These are phyloP conservation scores for Mollisiaceae sp. DNA, from an alignment of 2,329 filamentous ascomycete species.

Conservation along the genomic window DNA sequence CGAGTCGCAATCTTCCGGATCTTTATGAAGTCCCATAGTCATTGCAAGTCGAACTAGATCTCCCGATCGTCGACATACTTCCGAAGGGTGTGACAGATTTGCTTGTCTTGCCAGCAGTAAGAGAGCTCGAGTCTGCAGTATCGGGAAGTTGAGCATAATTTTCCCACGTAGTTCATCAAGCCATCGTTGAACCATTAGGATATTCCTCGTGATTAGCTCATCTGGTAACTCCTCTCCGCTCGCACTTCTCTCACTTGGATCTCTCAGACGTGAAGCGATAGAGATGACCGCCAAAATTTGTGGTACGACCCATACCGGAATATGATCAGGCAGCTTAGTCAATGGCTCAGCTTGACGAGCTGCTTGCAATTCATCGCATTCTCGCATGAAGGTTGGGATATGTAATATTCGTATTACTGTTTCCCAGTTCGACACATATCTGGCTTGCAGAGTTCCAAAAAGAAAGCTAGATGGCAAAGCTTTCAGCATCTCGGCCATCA, in stretches of 20 bases:
- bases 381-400: constrained; percentile 27
- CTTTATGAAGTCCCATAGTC: constrained; percentile 62
- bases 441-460: constrained; percentile 21
- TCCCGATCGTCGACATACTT: constrained; percentile 19
- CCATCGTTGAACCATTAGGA: constrained; percentile 27
- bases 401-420: constrained; percentile 30
- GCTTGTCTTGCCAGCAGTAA: constrained; percentile 27
- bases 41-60: constrained; percentile 56
- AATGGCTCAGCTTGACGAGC: constrained; percentile 11
- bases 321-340: constrained; percentile 14
- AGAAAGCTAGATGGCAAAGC: constrained; percentile 20
- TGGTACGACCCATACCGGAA: constrained; percentile 25
- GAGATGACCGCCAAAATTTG: constrained; percentile 28
- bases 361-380: constrained; percentile 21
- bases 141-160: constrained; percentile 21
- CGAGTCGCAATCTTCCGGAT: constrained; percentile 54
- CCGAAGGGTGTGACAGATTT: constrained; percentile 42
- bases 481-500: constrained; percentile 29
- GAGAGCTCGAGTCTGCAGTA: constrained; percentile 26
- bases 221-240: constrained; percentile 19
- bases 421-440: constrained; percentile 30
- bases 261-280: constrained; percentile 27
- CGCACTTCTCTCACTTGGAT: constrained; percentile 16
- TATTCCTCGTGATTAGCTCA: constrained; percentile 20
- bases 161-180: constrained; percentile 28